phyloP scores from a whole-genome alignment of 2,329 filamentous ascomycete genomes.

The Alternaria sp. region DNA sequence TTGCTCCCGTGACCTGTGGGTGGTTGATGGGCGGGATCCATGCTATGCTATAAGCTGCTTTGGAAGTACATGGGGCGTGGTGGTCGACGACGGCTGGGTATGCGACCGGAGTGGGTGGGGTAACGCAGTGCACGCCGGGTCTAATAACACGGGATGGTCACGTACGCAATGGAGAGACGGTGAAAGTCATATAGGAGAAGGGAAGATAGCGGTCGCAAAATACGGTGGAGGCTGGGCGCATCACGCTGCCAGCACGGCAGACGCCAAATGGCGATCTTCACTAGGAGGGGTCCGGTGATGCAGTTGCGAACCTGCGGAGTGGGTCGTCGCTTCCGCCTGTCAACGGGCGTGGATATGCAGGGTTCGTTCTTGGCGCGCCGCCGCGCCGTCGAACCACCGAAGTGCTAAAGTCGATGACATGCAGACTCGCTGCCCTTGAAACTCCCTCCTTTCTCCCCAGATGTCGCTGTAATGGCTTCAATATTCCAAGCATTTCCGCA shows the following conservation, averaged over 20 bases:
- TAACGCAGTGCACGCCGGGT: slow-evolving; percentile 1
- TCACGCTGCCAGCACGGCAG: slow-evolving; percentile 13
- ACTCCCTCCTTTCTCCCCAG: not conserved
- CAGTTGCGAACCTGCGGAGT: slow-evolving; percentile 10
- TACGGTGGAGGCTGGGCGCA: slow-evolving; percentile 11
- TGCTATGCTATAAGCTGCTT: slow-evolving; percentile 12
- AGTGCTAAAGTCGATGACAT: slow-evolving; percentile 14
- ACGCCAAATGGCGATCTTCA: slow-evolving; percentile 18
- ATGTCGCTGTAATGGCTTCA: slow-evolving; percentile 38
- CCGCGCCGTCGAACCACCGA: slow-evolving; percentile 17
- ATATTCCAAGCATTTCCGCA: slow-evolving; percentile 47
- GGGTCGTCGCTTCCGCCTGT: slow-evolving; percentile 18
- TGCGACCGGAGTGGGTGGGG: slow-evolving; percentile 5
- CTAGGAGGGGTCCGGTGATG: slow-evolving; percentile 22
- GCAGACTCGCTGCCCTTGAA: not conserved
- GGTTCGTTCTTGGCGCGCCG: slow-evolving; percentile 8
- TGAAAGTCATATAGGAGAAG: not conserved
- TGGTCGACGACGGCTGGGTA: not conserved
- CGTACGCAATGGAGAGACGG: not conserved
- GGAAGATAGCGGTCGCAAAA: slow-evolving; percentile 3
- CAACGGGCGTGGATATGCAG: slow-evolving; percentile 18
- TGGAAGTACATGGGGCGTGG: slow-evolving; percentile 13
- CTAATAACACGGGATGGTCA: not conserved
- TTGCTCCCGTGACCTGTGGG: slow-evolving; percentile 18
- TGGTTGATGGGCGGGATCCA: slow-evolving; percentile 24